Evolutionary conservation across 2,329 filamentous ascomycete species (phyloP).

Genomic region (Aspergillus sp.): DNA sequence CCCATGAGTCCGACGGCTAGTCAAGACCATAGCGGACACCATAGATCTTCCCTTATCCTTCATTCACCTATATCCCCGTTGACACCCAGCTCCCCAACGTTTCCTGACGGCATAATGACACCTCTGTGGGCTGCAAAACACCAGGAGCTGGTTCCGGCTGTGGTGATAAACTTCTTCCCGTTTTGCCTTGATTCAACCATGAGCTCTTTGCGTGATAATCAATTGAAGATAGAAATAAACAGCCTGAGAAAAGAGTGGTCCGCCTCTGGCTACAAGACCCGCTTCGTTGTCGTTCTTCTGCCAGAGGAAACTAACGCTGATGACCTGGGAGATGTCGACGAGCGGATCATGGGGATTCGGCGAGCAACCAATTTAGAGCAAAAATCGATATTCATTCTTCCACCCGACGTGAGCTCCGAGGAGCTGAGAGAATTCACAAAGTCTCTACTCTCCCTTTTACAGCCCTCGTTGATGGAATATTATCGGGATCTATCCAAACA

Average conservation of each 20-base stretch:
- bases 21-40: conserved; percentile 43
- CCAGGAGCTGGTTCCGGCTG: conserved; percentile 76
- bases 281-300: conserved; percentile 74
- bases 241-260: conserved; percentile 67
- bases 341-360: conserved; percentile 77
- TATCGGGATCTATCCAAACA: conserved; percentile 94
- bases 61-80: conserved; percentile 92
- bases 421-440: conserved; percentile 74
- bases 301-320: conserved; percentile 69
- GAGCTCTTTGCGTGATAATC: conserved; percentile 78
- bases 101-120: conserved; percentile 85
- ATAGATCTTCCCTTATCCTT: conserved; percentile 56
- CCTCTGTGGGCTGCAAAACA: conserved; percentile 85
- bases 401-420: conserved; percentile 67
- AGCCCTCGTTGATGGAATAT: conserved; percentile 78
- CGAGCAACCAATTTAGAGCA: conserved; percentile 76
- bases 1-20: conserved; percentile 52
- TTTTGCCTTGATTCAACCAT: conserved; percentile 72
- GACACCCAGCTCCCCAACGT: conserved; percentile 76
- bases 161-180: conserved; percentile 77
- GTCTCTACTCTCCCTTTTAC: conserved; percentile 70
- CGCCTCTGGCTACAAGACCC: conserved; percentile 66
- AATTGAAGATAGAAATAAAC: conserved; percentile 84
- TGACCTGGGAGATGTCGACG: conserved; percentile 63
- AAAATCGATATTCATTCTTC: conserved; percentile 82